Evolutionary conservation across 257 asterid species (phyloP).

Genomic region (Plantago major): DNA sequence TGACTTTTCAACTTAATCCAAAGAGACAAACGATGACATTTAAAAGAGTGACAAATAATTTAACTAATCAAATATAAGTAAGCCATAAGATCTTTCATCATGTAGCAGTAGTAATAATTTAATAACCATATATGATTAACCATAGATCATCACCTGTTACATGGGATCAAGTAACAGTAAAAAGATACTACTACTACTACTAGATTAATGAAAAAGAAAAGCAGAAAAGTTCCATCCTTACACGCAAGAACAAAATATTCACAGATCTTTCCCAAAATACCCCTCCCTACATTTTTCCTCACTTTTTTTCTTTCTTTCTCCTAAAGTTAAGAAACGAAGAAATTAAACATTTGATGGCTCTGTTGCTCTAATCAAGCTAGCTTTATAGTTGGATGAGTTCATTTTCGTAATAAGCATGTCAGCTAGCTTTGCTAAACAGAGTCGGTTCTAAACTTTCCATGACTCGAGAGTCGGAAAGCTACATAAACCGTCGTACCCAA

Average conservation of each 20-base stretch:
- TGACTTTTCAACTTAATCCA: no score
- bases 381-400: no score
- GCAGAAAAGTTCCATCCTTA: constrained; percentile 29
- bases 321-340: not conserved
- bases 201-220: constrained; percentile 10
- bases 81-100: no score
- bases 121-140: no score
- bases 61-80: no score
- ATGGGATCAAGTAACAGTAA: no score
- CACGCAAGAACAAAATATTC: constrained; percentile 27
- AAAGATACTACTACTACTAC: no score
- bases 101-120: no score
- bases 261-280: constrained; percentile 38
- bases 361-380: no score
- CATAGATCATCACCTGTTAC: no score
- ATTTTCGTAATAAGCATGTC: no score
- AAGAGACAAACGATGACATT: not conserved
- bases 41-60: no score
- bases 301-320: not conserved
- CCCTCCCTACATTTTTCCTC: constrained; percentile 22
- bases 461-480: constrained; percentile 93
- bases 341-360: not conserved
- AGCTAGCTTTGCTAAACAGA: not conserved
- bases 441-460: constrained; percentile 49
- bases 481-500: constrained; percentile 47